Percentiles rank a stretch among this genome's conserved stretches.
Evolutionary conservation across 2,329 filamentous ascomycete genomes (phyloP).

Genomic region (Aureobasidium sp.): DNA sequence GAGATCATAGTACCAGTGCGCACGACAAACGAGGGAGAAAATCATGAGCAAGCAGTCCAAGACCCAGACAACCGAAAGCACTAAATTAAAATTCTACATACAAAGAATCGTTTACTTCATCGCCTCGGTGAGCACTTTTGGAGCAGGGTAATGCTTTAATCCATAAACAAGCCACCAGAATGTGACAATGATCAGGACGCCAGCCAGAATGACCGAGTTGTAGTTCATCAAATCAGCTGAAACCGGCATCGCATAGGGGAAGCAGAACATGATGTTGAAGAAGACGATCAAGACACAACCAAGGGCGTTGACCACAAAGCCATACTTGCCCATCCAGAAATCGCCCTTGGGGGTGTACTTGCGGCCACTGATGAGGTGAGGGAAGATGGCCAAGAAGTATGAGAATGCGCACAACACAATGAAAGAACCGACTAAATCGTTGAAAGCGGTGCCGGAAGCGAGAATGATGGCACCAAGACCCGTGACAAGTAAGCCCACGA

Average conservation of each 20-base stretch:
- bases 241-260: conserved; percentile 39
- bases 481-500: conserved; percentile 46
- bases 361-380: conserved; percentile 28
- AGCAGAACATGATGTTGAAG: conserved; percentile 33
- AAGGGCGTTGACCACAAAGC: conserved; percentile 28
- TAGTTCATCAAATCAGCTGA: conserved; percentile 44
- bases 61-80: not conserved
- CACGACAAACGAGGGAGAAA: not conserved
- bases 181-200: conserved; percentile 41
- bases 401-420: conserved; percentile 30
- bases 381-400: conserved; percentile 32
- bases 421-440: conserved; percentile 31
- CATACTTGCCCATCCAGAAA: conserved; percentile 31
- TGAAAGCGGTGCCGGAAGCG: conserved; percentile 29
- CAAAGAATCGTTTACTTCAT: not conserved
- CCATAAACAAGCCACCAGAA: conserved; percentile 48
- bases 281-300: conserved; percentile 30
- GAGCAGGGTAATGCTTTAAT: conserved; percentile 43
- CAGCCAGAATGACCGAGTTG: conserved; percentile 49
- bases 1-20: no score
- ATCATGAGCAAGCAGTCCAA: not conserved
- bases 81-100: not conserved
- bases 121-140: conserved; percentile 33
- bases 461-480: conserved; percentile 31
- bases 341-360: conserved; percentile 27